phyloP scores from a whole-genome alignment of 23 red algal species.

The Cyanidiococcus yangmingshanensis region DNA sequence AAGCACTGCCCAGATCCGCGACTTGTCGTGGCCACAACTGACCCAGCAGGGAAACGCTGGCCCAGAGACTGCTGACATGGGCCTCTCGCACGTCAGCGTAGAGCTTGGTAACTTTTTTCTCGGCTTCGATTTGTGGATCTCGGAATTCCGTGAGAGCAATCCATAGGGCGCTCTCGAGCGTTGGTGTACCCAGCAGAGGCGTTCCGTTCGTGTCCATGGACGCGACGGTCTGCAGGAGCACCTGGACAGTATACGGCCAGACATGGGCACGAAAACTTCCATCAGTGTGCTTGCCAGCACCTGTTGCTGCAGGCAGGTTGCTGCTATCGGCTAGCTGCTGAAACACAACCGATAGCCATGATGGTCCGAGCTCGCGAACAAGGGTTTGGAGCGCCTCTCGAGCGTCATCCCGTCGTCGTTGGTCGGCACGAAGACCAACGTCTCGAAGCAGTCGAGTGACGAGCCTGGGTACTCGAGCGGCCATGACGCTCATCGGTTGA shows the following conservation, averaged over 20 bases:
- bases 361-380: not conserved
- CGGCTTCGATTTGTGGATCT: not conserved
- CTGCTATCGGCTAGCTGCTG: not conserved
- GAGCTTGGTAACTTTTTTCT: not conserved
- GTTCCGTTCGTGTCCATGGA: not conserved
- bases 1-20: not conserved
- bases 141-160: not conserved
- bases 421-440: not conserved
- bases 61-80: not conserved
- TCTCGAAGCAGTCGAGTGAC: not conserved
- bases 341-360: not conserved
- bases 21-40: not conserved
- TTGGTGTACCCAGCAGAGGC: not conserved
- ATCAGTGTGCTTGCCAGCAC: not conserved
- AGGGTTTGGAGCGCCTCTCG: not conserved
- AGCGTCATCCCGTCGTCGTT: not conserved
- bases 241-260: not conserved
- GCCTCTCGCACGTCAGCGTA: conserved; percentile 2
- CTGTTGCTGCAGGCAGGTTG: not conserved
- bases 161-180: not conserved
- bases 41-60: not conserved
- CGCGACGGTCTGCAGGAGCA: not conserved
- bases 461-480: not conserved
- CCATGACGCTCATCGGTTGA: not conserved
- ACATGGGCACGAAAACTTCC: not conserved